Percentiles rank a stretch among this genome's conserved stretches.
These are phyloP conservation scores for Blastobotrys illinoisensis DNA, from an alignment of 1,139 yeast genomes.

Conservation along the genomic window DNA sequence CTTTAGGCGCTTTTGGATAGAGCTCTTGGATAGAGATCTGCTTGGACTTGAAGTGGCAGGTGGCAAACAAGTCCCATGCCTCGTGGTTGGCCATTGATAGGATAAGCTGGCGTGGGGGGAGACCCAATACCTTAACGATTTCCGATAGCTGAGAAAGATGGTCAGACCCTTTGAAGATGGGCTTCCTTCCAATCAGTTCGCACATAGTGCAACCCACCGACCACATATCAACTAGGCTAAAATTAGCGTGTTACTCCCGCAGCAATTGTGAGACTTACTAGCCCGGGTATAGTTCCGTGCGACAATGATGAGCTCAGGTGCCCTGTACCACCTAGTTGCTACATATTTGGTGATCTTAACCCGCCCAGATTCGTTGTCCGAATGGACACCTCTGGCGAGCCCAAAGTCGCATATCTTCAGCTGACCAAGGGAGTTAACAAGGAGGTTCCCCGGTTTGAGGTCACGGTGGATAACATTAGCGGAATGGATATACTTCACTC, in stretches of 20 bases:
- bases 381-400: conserved; percentile 63
- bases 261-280: conserved; percentile 13
- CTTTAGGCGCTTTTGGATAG: conserved; percentile 67
- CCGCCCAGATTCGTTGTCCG: conserved; percentile 6
- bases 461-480: conserved; percentile 74
- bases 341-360: conserved; percentile 63
- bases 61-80: conserved; percentile 16
- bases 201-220: conserved; percentile 91
- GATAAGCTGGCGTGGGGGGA: conserved; percentile 65
- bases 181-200: conserved; percentile 75
- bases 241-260: too few species aligned
- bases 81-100: conserved; percentile 9
- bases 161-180: conserved; percentile 79
- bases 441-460: conserved; percentile 76
- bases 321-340: conserved; percentile 94
- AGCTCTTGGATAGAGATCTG: conserved; percentile 56
- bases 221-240: conserved; percentile 77
- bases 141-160: conserved; percentile 79
- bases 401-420: conserved; percentile 87
- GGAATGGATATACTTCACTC: conserved; percentile 74
- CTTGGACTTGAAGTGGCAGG: conserved; percentile 14
- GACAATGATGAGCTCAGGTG: conserved; percentile 80
- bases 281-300: conserved; percentile 42
- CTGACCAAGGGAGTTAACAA: conserved; percentile 65
- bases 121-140: conserved; percentile 70